phyloP scores from a whole-genome alignment of 2,329 filamentous ascomycete genomes.

The Aspergillus quadricinctus region DNA sequence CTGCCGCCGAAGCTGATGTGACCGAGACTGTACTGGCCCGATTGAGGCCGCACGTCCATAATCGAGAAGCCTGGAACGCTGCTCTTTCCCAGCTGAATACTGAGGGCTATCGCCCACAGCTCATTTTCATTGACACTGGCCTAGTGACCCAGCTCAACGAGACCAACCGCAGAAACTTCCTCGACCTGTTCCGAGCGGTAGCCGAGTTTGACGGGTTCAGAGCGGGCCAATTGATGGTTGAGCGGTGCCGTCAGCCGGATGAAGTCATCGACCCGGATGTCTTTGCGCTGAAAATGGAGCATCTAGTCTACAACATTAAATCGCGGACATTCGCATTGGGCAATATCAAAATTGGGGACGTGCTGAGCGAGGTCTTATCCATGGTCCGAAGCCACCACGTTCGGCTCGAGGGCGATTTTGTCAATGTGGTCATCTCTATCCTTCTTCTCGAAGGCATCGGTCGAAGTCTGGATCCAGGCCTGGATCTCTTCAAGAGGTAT shows the following conservation, averaged over 20 bases:
- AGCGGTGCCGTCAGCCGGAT: conserved; percentile 86
- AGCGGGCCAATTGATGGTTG: conserved; percentile 91
- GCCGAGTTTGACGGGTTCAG: conserved; percentile 97
- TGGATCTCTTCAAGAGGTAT: conserved; percentile 77
- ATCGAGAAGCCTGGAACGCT: conserved; percentile 65
- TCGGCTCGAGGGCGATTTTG: conserved; percentile 91
- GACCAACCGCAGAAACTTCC: conserved; percentile 81
- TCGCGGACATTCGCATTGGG: conserved; percentile 84
- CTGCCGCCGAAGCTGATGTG: conserved; percentile 62
- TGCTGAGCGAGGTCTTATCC: conserved; percentile 79
- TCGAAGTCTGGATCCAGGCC: conserved; percentile 73
- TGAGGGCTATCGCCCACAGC: conserved; percentile 86
- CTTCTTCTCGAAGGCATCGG: conserved; percentile 92
- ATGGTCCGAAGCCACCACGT: conserved; percentile 96
- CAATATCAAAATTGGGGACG: conserved; percentile 93
- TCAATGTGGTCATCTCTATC: conserved; percentile 96
- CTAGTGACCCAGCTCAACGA: conserved; percentile 90
- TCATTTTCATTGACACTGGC: conserved; percentile 96
- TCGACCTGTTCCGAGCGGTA: conserved; percentile 91
- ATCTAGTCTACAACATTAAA: conserved; percentile 88
- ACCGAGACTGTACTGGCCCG: conserved; percentile 82
- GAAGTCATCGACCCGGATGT: conserved; percentile 84
- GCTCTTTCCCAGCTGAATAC: conserved; percentile 72
- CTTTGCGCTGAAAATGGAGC: conserved; percentile 95
- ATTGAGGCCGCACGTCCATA: conserved; percentile 67